Base-by-base conservation (phyloP, 108 stramenopile species). In the Cylindrotheca closterium region DNA sequence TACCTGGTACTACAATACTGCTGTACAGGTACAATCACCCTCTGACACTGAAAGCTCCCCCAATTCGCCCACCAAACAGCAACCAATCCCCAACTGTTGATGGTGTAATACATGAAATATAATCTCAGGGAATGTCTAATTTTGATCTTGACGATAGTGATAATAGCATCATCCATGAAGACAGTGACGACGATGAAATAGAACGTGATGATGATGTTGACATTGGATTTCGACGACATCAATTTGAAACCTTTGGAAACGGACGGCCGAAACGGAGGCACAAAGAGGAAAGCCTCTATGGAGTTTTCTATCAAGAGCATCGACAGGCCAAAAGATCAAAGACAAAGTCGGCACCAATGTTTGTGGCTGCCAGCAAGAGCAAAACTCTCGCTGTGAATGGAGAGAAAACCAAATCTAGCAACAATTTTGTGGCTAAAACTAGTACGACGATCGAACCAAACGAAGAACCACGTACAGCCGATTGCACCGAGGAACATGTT, bases 221-320 rank as follows among this genome's bases (percentile, higher is more conserved):
- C 48, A 69, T 74, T 48, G 66, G 66, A 18, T 74, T 74, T 66
- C 59, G 73, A 21, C 58, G 57, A 4, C 60, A 74, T 66, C 64
- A 65, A 46, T 65, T 33, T 15, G 48, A 51, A 51, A 63, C 47
- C 4, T 15, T 30, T 18, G 45, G 25, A 5, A 51, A 57, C 29
- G 34, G 58, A 15, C 23, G 67, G 8, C 31, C 27, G 30, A 62
- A 62, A 45, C n/a, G 55, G 1, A 31, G 10, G 28, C 47, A 52
- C 0, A 69, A 77, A 52, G 73, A 74, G 12, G 67, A 73, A 25
- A 72, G 73, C 12, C 60, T 74, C 18, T 77, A 77, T 51, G 76
- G 80, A 15, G 68, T 77, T 33, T 77, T 81, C 54, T 30, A 30
- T 15, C 51, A 55, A 63, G 50, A 47, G 47, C 24, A 62, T 3